These are phyloP conservation scores for Excoecaria cochinchinensis DNA, from an alignment of 345 rosid species.

Conservation along the genomic window DNA sequence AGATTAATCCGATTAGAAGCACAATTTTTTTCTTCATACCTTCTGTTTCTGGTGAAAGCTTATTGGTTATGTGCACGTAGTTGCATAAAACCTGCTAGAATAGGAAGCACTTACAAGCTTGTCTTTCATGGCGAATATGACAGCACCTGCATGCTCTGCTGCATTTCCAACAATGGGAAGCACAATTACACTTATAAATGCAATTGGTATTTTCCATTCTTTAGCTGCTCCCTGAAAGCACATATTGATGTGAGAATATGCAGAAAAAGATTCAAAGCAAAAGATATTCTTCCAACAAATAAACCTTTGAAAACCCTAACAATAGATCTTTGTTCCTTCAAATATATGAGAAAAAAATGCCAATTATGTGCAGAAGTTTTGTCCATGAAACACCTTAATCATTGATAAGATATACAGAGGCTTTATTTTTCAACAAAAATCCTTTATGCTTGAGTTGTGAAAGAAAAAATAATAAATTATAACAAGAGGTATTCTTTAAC, in stretches of 20 bases:
- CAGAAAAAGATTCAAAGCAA: neutral
- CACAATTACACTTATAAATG: conserved; percentile 52
- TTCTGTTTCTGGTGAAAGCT: neutral
- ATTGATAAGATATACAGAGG: neutral
- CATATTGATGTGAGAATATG: neutral
- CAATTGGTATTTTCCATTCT: conserved; percentile 40
- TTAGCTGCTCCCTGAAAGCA: conserved; percentile 44
- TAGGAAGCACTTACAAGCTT: conserved; percentile 44
- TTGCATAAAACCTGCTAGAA: neutral
- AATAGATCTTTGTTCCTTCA: neutral
- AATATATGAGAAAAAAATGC: neutral
- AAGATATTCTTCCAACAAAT: neutral
- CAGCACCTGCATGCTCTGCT: conserved; percentile 55
- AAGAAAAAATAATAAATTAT: neutral
- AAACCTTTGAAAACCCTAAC: neutral
- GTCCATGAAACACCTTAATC: neutral
- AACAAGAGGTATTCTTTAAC: neutral
- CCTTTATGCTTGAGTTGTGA: neutral
- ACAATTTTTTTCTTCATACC: neutral
- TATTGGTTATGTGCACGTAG: neutral
- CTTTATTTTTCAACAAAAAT: neutral
- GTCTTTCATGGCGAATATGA: conserved; percentile 55
- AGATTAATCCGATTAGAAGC: neutral
- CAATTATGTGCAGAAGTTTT: neutral
- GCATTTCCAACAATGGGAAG: conserved; percentile 59